These are phyloP conservation scores for Fusarium torreyae DNA, from an alignment of 2,329 filamentous ascomycete species.

Conservation along the genomic window DNA sequence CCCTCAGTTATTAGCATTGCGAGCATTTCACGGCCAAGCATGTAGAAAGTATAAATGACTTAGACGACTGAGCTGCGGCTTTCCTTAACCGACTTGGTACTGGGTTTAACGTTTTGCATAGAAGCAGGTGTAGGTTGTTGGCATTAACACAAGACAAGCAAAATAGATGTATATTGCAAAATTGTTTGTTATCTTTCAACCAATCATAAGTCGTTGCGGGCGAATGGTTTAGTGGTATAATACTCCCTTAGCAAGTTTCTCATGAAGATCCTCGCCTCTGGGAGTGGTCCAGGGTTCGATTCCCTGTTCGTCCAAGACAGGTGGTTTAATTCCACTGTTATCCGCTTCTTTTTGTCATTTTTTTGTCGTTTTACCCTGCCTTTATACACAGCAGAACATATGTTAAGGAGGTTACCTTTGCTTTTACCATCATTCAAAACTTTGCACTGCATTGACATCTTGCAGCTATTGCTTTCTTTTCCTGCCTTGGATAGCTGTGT, in stretches of 20 bases:
- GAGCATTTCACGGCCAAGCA: no score
- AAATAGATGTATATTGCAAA: rapidly evolving
- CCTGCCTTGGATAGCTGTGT: neutral
- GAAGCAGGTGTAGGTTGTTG: no score
- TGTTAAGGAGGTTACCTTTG: no score
- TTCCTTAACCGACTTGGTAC: no score
- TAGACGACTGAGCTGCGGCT: no score
- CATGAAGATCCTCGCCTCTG: neutral
- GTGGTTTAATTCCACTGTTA: conserved; percentile 28
- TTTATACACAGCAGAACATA: no score
- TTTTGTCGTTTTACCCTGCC: neutral
- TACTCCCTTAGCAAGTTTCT: conserved; percentile 34
- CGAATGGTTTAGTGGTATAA: conserved; percentile 38
- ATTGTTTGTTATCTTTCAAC: neutral
- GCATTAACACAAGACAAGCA: no score
- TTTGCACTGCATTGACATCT: no score
- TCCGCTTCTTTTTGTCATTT: conserved; percentile 11
- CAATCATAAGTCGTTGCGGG: conserved; percentile 17
- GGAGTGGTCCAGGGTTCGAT: conserved; percentile 43
- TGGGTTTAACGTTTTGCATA: no score
- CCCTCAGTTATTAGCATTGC: no score
- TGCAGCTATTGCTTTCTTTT: neutral
- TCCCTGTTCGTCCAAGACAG: conserved; percentile 37
- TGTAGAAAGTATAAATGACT: no score
- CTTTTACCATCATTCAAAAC: no score